Evolutionary conservation across 129 eudicot species (phyloP).

Genomic region (Flaveria trinervia): DNA sequence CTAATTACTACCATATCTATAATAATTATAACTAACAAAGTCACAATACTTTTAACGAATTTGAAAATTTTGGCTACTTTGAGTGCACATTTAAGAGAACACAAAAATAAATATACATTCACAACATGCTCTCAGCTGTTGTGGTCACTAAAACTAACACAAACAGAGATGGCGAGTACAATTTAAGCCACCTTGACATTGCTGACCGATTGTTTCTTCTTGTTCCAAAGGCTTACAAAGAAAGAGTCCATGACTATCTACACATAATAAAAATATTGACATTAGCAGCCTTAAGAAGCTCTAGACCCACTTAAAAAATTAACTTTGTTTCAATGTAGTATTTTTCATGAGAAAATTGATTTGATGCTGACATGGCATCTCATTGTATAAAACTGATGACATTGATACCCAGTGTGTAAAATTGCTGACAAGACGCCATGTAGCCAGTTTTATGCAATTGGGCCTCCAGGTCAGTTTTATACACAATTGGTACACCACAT

Average conservation of each 20-base stretch:
- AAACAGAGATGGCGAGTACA: background rate
- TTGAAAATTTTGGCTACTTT: no score
- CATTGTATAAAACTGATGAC: background rate
- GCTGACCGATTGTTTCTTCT: conserved; percentile 40
- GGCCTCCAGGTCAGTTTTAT: background rate
- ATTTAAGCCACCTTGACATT: conserved; percentile 47
- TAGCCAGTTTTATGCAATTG: background rate
- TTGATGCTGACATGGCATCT: background rate
- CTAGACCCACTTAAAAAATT: no score
- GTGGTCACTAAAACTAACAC: no score
- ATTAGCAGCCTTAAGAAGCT: no score
- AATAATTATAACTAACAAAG: no score
- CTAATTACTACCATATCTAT: no score
- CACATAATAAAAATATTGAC: conserved; percentile 12
- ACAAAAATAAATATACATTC: no score
- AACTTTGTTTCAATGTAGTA: background rate
- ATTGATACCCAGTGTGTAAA: background rate
- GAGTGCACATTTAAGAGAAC: no score
- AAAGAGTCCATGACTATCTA: conserved; percentile 92
- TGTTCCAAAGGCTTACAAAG: conserved; percentile 63
- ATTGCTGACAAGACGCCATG: background rate
- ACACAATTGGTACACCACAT: background rate
- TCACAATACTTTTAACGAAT: no score
- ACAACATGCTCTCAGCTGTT: no score
- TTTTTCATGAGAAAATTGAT: background rate